These are phyloP conservation scores for Scedosporium apiospermum DNA, from an alignment of 2,329 filamentous ascomycete genomes.

Conservation along the genomic window DNA sequence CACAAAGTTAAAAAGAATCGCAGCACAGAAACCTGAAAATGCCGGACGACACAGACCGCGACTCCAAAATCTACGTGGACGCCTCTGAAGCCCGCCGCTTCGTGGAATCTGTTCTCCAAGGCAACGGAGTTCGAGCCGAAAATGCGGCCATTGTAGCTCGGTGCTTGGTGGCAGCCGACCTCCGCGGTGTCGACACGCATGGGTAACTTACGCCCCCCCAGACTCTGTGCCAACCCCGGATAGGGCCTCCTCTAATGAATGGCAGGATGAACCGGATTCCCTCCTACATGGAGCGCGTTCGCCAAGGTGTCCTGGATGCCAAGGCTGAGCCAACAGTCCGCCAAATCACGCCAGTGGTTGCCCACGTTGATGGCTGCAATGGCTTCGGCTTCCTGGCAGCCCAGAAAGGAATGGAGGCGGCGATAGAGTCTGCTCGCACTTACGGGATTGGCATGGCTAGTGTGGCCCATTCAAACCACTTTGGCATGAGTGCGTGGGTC, in stretches of 20 bases:
- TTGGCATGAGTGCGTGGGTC: conserved; percentile 75
- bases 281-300: conserved; percentile 65
- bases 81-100: conserved; percentile 34
- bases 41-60: conserved; percentile 8
- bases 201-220: conserved; percentile 20
- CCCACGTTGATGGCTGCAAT: conserved; percentile 48
- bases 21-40: neutral
- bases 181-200: conserved; percentile 72
- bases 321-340: conserved; percentile 46
- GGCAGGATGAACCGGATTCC: conserved; percentile 58
- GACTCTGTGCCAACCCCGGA: neutral
- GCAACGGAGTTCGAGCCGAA: conserved; percentile 47
- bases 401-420: conserved; percentile 53
- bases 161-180: conserved; percentile 63
- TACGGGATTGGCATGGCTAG: conserved; percentile 69
- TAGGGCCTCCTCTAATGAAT: conserved; percentile 15
- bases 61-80: conserved; percentile 20
- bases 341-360: conserved; percentile 61
- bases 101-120: conserved; percentile 44
- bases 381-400: conserved; percentile 69
- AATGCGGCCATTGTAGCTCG: conserved; percentile 56
- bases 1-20: no score
- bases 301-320: conserved; percentile 58
- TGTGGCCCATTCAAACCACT: conserved; percentile 71
- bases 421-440: conserved; percentile 53